Percentiles rank a stretch among this genome's conserved stretches.
These are phyloP conservation scores for Suillus luteus DNA, from an alignment of 768 basidiomycete species.

Conservation along the genomic window DNA sequence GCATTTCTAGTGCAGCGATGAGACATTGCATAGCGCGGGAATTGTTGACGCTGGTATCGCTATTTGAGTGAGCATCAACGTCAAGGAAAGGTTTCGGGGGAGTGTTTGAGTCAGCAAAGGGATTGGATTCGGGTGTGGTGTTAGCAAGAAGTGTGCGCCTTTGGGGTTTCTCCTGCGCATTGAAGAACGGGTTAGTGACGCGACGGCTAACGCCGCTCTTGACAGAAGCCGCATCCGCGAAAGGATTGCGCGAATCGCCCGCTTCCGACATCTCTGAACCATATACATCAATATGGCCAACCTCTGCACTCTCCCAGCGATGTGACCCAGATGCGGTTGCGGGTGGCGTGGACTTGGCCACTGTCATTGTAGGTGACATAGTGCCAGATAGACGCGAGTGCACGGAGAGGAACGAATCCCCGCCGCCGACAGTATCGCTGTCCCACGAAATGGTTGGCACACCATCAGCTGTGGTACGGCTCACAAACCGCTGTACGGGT, in stretches of 20 bases:
- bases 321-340: constrained; percentile 53
- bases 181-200: constrained; percentile 42
- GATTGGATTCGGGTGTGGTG: constrained; percentile 30
- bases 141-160: constrained; percentile 22
- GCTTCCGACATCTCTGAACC: constrained; percentile 16
- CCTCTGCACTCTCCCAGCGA: constrained; percentile 71
- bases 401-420: constrained; percentile 52
- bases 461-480: constrained; percentile 42
- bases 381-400: constrained; percentile 44
- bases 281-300: constrained; percentile 44
- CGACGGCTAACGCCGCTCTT: constrained; percentile 17
- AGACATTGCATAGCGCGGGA: constrained; percentile 64
- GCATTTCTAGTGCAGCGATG: constrained; percentile 62
- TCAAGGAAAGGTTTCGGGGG: constrained; percentile 31
- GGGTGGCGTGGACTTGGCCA: constrained; percentile 64
- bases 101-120: constrained; percentile 44
- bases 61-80: constrained; percentile 19
- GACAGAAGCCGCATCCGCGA: constrained; percentile 25
- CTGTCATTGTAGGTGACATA: constrained; percentile 50
- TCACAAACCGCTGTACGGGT: constrained; percentile 47
- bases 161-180: constrained; percentile 40
- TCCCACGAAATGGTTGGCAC: constrained; percentile 51
- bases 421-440: constrained; percentile 45
- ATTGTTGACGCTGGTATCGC: constrained; percentile 38
- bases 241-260: constrained; percentile 26